phyloP scores from a whole-genome alignment of 768 basidiomycete genomes.

The Gelatoporia subvermispora region DNA sequence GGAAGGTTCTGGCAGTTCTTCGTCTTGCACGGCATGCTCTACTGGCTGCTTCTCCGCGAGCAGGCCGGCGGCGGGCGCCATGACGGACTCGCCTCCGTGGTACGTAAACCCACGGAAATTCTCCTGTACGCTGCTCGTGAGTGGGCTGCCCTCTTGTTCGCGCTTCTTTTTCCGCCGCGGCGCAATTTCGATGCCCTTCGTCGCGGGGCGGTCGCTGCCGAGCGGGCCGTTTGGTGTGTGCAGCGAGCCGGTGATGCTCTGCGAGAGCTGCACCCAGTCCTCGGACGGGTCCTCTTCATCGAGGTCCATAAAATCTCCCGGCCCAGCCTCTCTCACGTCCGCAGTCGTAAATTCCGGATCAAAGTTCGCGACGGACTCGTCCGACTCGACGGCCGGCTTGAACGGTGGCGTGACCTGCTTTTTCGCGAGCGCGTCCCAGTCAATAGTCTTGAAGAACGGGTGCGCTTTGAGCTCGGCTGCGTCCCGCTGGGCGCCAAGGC shows the following conservation, averaged over 20 bases:
- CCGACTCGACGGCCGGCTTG: conserved; percentile 95
- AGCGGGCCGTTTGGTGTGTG: conserved; percentile 78
- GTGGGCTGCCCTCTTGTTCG: conserved; percentile 45
- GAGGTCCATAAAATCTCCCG: conserved; percentile 37
- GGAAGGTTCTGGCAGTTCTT: conserved; percentile 45
- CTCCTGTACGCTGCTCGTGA: conserved; percentile 92
- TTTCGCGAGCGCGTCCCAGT: conserved; percentile 82
- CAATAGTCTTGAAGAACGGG: conserved; percentile 86
- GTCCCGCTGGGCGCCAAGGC: conserved; percentile 87
- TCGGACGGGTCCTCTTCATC: conserved; percentile 62
- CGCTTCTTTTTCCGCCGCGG: conserved; percentile 39
- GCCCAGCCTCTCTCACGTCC: conserved; percentile 72
- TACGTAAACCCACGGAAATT: conserved; percentile 95
- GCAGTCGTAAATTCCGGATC: conserved; percentile 96
- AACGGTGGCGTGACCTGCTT: conserved; percentile 96
- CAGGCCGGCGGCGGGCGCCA: conserved; percentile 35
- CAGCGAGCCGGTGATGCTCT: conserved; percentile 25
- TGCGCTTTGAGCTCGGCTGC: conserved; percentile 95
- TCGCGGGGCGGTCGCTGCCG: conserved; percentile 35
- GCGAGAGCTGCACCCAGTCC: conserved; percentile 54
- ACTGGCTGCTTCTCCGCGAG: conserved; percentile 27
- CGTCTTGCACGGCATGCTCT: conserved; percentile 23
- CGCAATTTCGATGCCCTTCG: conserved; percentile 45
- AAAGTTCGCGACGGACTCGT: conserved; percentile 97
- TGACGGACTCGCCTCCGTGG: conserved; percentile 66